A percentile compares a stretch with the other conserved stretches of the same genome.
Evolutionary conservation across 495 filamentous ascomycete species (phyloP).

Genomic region (Penicillium ucsense): DNA sequence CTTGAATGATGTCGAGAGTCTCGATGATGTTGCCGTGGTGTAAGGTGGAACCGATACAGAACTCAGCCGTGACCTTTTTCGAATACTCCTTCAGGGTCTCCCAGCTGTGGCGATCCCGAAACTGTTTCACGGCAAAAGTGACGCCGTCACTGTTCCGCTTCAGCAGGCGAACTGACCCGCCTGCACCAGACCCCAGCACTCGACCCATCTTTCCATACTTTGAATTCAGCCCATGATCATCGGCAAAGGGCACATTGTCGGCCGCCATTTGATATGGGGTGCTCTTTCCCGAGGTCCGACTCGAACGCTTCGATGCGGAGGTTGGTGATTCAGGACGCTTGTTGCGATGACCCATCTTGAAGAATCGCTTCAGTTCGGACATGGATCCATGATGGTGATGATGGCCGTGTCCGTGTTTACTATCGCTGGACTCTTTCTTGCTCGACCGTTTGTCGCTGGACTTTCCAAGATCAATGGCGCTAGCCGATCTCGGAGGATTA

Average conservation of each 20-base stretch:
- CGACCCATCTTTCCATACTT: constrained; percentile 95
- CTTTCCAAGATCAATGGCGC: constrained; percentile 37
- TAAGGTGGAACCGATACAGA: constrained; percentile 93
- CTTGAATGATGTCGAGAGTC: constrained; percentile 91
- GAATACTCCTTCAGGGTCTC: constrained; percentile 91
- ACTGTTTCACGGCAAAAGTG: constrained; percentile 97
- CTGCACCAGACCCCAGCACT: constrained; percentile 87
- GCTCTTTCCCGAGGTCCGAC: constrained; percentile 40
- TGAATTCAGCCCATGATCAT: constrained; percentile 81
- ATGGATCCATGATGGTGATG: constrained; percentile 64
- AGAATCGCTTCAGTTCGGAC: constrained; percentile 90
- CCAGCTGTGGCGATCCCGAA: constrained; percentile 84
- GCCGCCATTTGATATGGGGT: constrained; percentile 48
- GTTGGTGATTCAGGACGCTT: constrained; percentile 58
- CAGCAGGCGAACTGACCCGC: constrained; percentile 90
- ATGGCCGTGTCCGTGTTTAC: constrained; percentile 26
- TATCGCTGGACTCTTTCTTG: constrained; percentile 31
- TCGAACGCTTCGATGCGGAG: constrained; percentile 29
- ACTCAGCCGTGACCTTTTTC: constrained; percentile 99
- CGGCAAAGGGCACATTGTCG: constrained; percentile 76
- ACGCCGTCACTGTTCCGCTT: constrained; percentile 81
- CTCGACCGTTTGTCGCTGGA: constrained; percentile 34
- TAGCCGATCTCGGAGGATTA: constrained; percentile 32
- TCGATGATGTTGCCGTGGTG: constrained; percentile 99
- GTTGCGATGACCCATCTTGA: constrained; percentile 58